phyloP scores from a whole-genome alignment of 139 green algal genomes.

The Auxenochlorella pyrenoidosa region DNA sequence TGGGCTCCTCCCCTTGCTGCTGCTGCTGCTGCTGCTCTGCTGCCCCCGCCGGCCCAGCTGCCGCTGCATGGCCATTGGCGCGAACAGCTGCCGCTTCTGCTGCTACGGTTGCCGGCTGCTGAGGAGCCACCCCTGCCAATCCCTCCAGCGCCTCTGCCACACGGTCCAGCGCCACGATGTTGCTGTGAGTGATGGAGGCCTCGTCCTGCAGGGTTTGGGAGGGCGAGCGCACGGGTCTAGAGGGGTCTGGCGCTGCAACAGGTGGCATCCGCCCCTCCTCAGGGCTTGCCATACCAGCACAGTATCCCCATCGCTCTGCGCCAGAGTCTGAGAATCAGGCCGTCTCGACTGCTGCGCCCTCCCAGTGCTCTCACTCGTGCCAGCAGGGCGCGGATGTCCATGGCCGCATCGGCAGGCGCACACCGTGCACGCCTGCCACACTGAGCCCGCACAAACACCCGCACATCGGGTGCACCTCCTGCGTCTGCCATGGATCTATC shows the following conservation, averaged over 20 bases:
- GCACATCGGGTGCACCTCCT: background rate
- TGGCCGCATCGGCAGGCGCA: background rate
- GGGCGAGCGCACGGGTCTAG: background rate
- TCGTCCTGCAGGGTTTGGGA: background rate
- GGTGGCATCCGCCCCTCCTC: too few species aligned
- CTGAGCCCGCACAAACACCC: slow-evolving; percentile 1
- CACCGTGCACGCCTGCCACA: background rate
- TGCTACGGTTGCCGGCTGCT: background rate
- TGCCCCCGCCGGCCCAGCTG: background rate
- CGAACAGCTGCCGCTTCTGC: background rate
- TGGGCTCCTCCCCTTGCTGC: background rate
- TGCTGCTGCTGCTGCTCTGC: background rate
- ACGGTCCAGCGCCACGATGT: background rate
- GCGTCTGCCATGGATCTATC: background rate
- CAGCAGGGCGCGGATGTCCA: slow-evolving; percentile 2
- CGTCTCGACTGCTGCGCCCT: too few species aligned
- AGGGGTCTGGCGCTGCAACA: background rate
- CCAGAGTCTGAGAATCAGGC: too few species aligned
- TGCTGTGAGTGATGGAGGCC: background rate
- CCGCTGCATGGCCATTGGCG: background rate
- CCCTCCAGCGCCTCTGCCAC: slow-evolving; percentile 13
- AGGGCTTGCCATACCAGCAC: too few species aligned
- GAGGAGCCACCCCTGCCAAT: background rate
- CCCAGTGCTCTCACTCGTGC: background rate
- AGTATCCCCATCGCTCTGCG: too few species aligned